These are phyloP conservation scores for Pinus albicaulis DNA, from an alignment of 75 land plant species.

Conservation along the genomic window DNA sequence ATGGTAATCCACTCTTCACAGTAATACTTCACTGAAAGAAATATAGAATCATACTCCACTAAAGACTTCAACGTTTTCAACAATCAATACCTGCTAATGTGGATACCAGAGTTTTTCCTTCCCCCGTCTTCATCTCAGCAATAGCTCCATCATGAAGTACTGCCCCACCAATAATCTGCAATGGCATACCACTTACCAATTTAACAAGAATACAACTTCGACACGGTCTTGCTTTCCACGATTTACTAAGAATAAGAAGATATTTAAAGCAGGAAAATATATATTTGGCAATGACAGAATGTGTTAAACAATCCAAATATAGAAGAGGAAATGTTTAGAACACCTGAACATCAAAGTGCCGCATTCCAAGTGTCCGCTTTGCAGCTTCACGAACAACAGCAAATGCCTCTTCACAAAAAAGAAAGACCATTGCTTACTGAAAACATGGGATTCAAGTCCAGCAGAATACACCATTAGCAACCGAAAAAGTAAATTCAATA, in stretches of 20 bases:
- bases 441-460: background rate
- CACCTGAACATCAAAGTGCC: constrained; percentile 99
- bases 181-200: background rate
- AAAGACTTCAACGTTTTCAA: constrained; percentile 1
- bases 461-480: background rate
- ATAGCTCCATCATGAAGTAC: constrained; percentile 99
- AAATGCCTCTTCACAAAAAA: constrained; percentile 76
- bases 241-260: background rate
- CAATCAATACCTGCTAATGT: constrained; percentile 65
- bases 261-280: background rate
- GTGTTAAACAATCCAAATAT: background rate
- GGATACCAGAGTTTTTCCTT: constrained; percentile 98
- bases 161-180: constrained; percentile 97
- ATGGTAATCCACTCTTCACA: background rate
- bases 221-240: background rate
- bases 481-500: constrained; percentile 1
- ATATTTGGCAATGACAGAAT: background rate
- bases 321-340: background rate
- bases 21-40: background rate
- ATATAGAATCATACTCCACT: background rate
- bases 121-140: constrained; percentile 99
- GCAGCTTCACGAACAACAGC: constrained; percentile 99
- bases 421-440: background rate
- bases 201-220: background rate
- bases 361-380: constrained; percentile 91